Evolutionary conservation across 2,329 filamentous ascomycete species (phyloP), one percentile per base, ranked within the genome.

Genomic region (Aspergillus melleus): DNA sequence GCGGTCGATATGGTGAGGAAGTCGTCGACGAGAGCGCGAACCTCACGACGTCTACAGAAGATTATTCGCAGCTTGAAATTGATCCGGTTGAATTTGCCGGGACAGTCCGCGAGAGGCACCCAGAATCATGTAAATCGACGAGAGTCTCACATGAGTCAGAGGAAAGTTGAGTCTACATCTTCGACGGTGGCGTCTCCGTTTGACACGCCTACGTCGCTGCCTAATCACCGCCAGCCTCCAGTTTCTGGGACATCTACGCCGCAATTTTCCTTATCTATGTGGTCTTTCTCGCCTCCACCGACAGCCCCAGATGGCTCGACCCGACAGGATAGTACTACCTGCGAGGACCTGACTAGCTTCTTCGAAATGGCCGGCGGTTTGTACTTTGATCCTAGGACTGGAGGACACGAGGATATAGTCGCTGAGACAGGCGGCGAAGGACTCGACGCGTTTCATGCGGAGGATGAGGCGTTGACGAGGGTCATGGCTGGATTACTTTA

Each of bases 1-100:
- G 85, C 85, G 1, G 80, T 88, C 2, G 84, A 86, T 36, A 80
- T 88, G 36, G 82, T 88, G 14, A 80, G 85, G 16, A 81, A 81
- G 12, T 82, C 87, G 39, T 84, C 82, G 30, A 81, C 81, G 20
- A 80, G 82, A 52, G 85, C 82, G 0, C 82, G 81, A 60, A 82
- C 85, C 14, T 83, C 81, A 20, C 81, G 85, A 59, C 76, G 84
- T 4, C 70, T 88, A 2, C 86, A 85, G 80, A 84, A 82, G 62
- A 86, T 84, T 0, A 83, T 87, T 49, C 79, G 80, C 30, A 80
- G 81, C 29, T 76, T 88, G 44, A 87, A 86, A 62, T 80, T 84
- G 54, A 80, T 87, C 26, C 83, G 81, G 0, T 79, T 84, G 2
- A 82, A 84, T 58, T 77, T 87, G 2, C 63, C 61, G 1, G 59